phyloP scores from a whole-genome alignment of 73 alveolate genomes.

The Tetrahymena borealis region DNA sequence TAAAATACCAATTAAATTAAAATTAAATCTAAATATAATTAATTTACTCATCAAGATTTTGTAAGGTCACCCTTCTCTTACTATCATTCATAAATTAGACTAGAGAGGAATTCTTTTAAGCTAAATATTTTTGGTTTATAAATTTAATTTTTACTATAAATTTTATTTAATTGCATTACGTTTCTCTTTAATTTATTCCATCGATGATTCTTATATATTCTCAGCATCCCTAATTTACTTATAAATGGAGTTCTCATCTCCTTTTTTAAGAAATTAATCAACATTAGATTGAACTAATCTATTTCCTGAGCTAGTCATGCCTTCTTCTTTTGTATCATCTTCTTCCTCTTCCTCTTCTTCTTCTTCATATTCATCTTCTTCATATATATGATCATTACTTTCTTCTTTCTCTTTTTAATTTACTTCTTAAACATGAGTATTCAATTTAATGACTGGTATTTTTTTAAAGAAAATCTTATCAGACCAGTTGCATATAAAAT shows the following conservation, averaged over 20 bases:
- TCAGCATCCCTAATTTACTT: neutral
- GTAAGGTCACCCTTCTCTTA: neutral
- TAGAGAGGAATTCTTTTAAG: neutral
- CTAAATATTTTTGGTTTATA: too few relatives aligned
- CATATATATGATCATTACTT: neutral
- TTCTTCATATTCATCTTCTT: neutral
- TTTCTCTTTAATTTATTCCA: neutral
- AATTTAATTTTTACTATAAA: too few relatives aligned
- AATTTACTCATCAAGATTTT: neutral
- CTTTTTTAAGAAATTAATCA: neutral
- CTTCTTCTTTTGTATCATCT: neutral
- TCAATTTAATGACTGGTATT: neutral
- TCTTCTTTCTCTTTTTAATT: neutral
- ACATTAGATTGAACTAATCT: neutral
- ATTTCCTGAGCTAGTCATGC: neutral
- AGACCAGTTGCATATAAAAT: neutral
- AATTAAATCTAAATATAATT: neutral
- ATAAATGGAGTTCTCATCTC: neutral
- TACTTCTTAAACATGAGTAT: neutral
- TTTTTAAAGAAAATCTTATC: neutral
- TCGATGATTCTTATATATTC: neutral
- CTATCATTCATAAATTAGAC: neutral
- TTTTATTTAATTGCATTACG: too few relatives aligned
- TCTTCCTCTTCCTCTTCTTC: neutral
- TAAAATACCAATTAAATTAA: neutral